phyloP scores from a whole-genome alignment of 345 rosid genomes.

The Gossypium ekmanianum region DNA sequence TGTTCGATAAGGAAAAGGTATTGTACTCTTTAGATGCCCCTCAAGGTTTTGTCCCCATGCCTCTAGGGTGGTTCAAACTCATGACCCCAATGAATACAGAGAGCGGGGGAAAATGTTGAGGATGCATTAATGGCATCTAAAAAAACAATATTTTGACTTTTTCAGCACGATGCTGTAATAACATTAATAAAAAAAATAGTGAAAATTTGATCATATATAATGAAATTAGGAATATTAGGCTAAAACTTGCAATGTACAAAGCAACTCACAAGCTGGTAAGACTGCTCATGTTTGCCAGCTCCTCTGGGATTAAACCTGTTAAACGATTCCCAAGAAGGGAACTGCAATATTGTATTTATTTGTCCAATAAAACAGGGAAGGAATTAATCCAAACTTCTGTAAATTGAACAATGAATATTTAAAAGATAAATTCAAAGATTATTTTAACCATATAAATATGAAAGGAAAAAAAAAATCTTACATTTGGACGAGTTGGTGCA shows the following conservation, averaged over 20 bases:
- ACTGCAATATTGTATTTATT: slow-evolving; percentile 25
- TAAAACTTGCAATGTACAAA: background rate
- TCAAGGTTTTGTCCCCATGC: too few species aligned
- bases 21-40: too few species aligned
- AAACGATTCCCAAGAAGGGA: slow-evolving; percentile 43
- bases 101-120: too few species aligned
- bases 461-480: slow-evolving; percentile 13
- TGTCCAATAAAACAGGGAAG: background rate
- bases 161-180: too few species aligned
- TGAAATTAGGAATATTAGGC: background rate
- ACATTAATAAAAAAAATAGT: background rate
- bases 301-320: slow-evolving; percentile 48
- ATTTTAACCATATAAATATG: background rate
- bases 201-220: background rate
- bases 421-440: too few species aligned
- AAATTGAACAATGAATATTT: too few species aligned
- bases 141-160: too few species aligned
- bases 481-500: slow-evolving; percentile 29
- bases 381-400: background rate
- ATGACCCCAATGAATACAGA: too few species aligned
- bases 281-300: slow-evolving; percentile 39
- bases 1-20: too few species aligned
- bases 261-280: slow-evolving; percentile 39
- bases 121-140: too few species aligned
- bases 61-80: too few species aligned